A percentile compares a stretch with the other conserved stretches of the same genome.
Conservation (phyloP, 73 alveolate species). For the Paramecium octaurelia region DNA sequence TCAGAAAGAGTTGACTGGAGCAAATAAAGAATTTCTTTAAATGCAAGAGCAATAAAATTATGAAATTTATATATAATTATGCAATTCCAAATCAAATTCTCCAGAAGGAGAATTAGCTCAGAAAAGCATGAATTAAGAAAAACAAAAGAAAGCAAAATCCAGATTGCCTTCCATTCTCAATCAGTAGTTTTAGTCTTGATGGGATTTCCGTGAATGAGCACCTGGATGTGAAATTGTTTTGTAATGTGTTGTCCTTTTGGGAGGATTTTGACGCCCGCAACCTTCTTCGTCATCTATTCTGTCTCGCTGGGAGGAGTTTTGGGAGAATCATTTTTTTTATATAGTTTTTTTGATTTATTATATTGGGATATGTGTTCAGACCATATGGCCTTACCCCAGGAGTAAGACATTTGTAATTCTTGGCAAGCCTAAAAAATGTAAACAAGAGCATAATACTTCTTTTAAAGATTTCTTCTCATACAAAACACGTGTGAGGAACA, state of each 20-base stretch:
- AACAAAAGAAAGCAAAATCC: not conserved
- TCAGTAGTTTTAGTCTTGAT: not conserved
- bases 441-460: slow-evolving; percentile 4
- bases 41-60: not conserved
- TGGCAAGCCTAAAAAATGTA: slow-evolving; percentile 28
- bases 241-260: not conserved
- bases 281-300: not conserved
- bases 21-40: not conserved
- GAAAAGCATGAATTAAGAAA: not conserved
- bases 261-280: slow-evolving; percentile 28
- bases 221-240: not conserved
- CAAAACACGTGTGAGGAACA: slow-evolving; percentile 48
- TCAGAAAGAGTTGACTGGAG: too few species aligned
- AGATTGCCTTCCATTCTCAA: not conserved
- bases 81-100: not conserved
- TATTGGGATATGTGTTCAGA: slow-evolving; percentile 34
- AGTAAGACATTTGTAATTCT: not conserved
- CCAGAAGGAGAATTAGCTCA: not conserved
- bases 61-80: not conserved
- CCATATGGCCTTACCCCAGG: slow-evolving; percentile 52
- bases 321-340: slow-evolving; percentile 30
- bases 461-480: slow-evolving; percentile 15
- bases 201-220: not conserved
- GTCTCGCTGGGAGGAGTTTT: slow-evolving; percentile 25
- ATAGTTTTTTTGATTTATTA: slow-evolving; percentile 40